These are phyloP conservation scores for Rubia peregrina DNA, from an alignment of 305 asterid genomes.

Conservation along the genomic window DNA sequence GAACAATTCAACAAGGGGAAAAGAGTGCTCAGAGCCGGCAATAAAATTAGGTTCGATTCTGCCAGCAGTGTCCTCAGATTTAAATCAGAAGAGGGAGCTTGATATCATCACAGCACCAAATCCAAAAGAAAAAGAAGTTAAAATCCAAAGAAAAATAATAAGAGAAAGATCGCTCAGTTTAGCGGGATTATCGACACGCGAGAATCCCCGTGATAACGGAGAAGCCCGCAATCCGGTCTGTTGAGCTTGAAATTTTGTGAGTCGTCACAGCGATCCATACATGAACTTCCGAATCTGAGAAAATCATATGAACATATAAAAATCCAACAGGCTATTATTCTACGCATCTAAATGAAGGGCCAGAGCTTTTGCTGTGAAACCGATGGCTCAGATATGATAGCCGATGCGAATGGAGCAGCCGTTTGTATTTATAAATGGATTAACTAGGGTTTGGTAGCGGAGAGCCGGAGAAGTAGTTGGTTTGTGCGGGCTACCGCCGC, in stretches of 20 bases:
- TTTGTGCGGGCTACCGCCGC: neutral
- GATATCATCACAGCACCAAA: slow-evolving; percentile 28
- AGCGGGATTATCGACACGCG: slow-evolving; percentile 30
- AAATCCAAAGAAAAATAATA: neutral
- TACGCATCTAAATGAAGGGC: no score
- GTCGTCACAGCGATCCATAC: slow-evolving; percentile 25
- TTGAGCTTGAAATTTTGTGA: slow-evolving; percentile 23
- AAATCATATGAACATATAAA: neutral
- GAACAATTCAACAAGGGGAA: neutral
- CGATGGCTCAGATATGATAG: neutral
- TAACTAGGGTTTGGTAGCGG: neutral
- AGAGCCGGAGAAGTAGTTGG: neutral
- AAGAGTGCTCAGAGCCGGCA: slow-evolving; percentile 28
- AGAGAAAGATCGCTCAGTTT: slow-evolving; percentile 30
- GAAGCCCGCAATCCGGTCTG: slow-evolving; percentile 26
- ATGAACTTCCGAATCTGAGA: neutral
- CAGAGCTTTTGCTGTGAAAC: neutral
- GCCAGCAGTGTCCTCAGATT: slow-evolving; percentile 40
- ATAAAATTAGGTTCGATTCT: slow-evolving; percentile 38
- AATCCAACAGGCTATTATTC: neutral
- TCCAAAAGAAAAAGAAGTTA: neutral
- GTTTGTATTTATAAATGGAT: neutral
- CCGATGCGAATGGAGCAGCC: neutral
- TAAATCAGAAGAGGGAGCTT: slow-evolving; percentile 48
- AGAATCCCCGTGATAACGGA: slow-evolving; percentile 7